Conservation (phyloP, 2,329 filamentous ascomycete genomes). For the Fusarium citri region DNA sequence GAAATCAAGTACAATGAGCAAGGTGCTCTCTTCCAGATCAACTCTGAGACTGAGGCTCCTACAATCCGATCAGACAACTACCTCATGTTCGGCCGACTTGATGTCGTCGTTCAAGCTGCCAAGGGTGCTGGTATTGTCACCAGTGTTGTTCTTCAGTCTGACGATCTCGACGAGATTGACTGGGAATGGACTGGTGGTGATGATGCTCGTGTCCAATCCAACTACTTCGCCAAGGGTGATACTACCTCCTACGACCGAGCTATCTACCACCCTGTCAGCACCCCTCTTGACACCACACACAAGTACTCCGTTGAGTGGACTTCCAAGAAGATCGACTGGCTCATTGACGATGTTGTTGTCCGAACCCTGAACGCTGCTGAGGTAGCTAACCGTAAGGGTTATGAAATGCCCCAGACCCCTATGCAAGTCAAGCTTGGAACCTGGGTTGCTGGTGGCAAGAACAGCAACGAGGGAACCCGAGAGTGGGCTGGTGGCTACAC, state of each 20-base stretch:
- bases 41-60: constrained; percentile 71
- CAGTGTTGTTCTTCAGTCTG: constrained; percentile 88
- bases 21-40: constrained; percentile 74
- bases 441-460: constrained; percentile 70
- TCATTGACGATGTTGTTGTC: constrained; percentile 69
- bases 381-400: constrained; percentile 61
- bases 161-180: constrained; percentile 88
- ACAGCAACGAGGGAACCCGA: constrained; percentile 77
- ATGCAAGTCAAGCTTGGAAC: constrained; percentile 77
- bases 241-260: constrained; percentile 77
- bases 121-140: constrained; percentile 89
- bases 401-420: constrained; percentile 77
- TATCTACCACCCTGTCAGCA: constrained; percentile 67
- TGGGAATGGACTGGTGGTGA: constrained; percentile 94
- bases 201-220: constrained; percentile 80
- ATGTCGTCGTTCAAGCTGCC: constrained; percentile 81
- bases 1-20: constrained; percentile 59
- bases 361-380: constrained; percentile 71
- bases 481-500: constrained; percentile 74
- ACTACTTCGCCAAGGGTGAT: constrained; percentile 84
- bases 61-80: constrained; percentile 85
- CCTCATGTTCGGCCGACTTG: constrained; percentile 95
- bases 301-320: constrained; percentile 79
- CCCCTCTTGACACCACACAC: constrained; percentile 69
- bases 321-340: constrained; percentile 71